A percentile compares a stretch with the other conserved stretches of the same genome.
These are phyloP conservation scores for Aspergillus novofumigatus DNA, from an alignment of 2,329 filamentous ascomycete genomes.

Conservation along the genomic window DNA sequence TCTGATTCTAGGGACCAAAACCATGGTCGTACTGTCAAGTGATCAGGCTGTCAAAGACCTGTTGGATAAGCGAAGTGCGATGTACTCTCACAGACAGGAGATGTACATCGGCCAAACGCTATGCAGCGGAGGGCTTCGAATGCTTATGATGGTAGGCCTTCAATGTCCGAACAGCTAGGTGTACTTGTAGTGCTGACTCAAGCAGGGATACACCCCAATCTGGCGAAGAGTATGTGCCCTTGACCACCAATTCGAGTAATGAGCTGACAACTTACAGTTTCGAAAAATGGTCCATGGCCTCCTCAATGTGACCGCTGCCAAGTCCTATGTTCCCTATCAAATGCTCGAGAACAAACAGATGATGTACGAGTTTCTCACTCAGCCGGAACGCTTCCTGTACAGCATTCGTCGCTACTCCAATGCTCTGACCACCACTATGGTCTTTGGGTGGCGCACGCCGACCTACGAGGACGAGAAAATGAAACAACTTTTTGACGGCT, in stretches of 20 bases:
- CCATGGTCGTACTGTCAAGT: slow-evolving; percentile 46
- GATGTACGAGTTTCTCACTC: slow-evolving; percentile 44
- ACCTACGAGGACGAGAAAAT: slow-evolving; percentile 41
- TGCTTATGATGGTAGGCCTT: slow-evolving; percentile 29
- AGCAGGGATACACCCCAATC: slow-evolving; percentile 22
- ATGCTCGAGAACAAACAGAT: slow-evolving; percentile 54
- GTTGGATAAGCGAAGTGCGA: slow-evolving; percentile 47
- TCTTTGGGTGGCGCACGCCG: slow-evolving; percentile 45
- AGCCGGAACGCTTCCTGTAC: slow-evolving; percentile 40
- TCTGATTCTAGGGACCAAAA: slow-evolving; percentile 48
- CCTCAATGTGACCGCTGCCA: slow-evolving; percentile 46
- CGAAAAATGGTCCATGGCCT: slow-evolving; percentile 42
- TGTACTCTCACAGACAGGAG: slow-evolving; percentile 48
- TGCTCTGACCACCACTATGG: slow-evolving; percentile 48
- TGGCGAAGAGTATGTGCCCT: slow-evolving; percentile 19
- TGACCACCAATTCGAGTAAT: neutral
- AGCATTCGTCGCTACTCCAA: slow-evolving; percentile 48
- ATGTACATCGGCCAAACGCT: slow-evolving; percentile 43
- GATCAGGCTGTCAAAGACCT: slow-evolving; percentile 49
- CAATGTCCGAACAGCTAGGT: neutral
- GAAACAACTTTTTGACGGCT: slow-evolving; percentile 42
- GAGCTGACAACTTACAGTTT: slow-evolving; percentile 9
- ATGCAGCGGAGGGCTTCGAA: slow-evolving; percentile 23
- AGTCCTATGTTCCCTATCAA: slow-evolving; percentile 53
- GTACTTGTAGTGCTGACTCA: neutral